Base-by-base conservation (phyloP, 2,329 filamentous ascomycete species). In the Coniochaeta pulveracea region DNA sequence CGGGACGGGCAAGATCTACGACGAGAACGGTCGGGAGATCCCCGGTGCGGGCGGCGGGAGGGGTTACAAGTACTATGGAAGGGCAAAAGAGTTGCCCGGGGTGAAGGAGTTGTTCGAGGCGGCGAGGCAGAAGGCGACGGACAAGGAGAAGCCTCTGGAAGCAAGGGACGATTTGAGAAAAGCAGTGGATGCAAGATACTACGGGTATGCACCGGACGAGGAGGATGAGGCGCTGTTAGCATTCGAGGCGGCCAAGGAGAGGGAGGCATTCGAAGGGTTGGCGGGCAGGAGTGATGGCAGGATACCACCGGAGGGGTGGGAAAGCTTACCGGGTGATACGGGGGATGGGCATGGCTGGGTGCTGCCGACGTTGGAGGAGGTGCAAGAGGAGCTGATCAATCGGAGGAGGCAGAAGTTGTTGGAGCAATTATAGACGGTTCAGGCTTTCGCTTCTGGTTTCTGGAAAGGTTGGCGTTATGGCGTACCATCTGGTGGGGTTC, bases 51-150 rank as follows among this genome's bases (percentile, higher is more conserved):
- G 85, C 44, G 80, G 83, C 24, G 85, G 85, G 27, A 93, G 88
- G 51, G 89, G 89, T 3, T 96, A 96, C 64, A 73, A 84, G 47
- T 94, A 94, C 58, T 98, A 94, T 61, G 91, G 91, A 0, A 69
- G 91, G 4, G 91, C 91, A 33, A 74, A 72, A 49, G 91, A 96
- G 43, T 57, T 98, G 21, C 91, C 91, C 0, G 91, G 91, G 33
- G 91, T 98, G 5, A 95, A 95, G 57, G 91, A 98, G 63, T 64
- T 98, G 54, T 93, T 95, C 50, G 88, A 94, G 48, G 80, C 82
- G 1, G 81, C 84, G 1, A 67, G 67, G 32, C 63, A 66, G 42
- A 69, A 66, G 38, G 64, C 68, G 38, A 63, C 69, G 42, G 55
- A 58, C n/a, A 62, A 64, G 33, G 66, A 77, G 38, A 79, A 77